phyloP scores from a whole-genome alignment of 2,329 filamentous ascomycete genomes.

The Coniochaeta prunicola region DNA sequence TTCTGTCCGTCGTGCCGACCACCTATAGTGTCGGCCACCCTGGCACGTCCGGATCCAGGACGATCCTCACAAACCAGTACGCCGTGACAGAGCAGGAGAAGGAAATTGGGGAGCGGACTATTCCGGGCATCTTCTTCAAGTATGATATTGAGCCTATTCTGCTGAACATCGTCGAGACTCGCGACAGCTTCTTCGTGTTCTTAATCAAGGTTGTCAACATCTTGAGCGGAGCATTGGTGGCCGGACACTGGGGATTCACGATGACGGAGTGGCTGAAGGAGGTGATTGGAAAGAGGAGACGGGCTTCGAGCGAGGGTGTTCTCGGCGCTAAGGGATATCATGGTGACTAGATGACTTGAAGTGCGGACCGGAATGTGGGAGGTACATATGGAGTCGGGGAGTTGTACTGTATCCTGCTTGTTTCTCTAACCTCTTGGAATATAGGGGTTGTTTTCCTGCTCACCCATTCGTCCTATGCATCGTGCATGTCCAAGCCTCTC shows the following conservation, averaged over 20 bases:
- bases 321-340: conserved; percentile 36
- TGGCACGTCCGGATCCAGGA: conserved; percentile 34
- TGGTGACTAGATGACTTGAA: conserved; percentile 3
- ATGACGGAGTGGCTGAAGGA: conserved; percentile 67
- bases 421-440: not conserved
- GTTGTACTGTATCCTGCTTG: not conserved
- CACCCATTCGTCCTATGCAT: not conserved
- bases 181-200: conserved; percentile 67
- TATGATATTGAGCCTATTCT: conserved; percentile 97
- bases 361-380: not conserved
- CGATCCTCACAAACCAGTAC: conserved; percentile 93
- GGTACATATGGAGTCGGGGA: not conserved
- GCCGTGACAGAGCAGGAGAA: conserved; percentile 86
- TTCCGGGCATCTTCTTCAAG: conserved; percentile 95
- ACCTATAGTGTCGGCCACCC: conserved; percentile 65
- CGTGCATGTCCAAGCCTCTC: no score
- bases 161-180: conserved; percentile 75
- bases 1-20: conserved; percentile 89
- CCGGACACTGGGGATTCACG: conserved; percentile 88
- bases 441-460: not conserved
- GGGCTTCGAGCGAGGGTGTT: conserved; percentile 39
- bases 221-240: conserved; percentile 81
- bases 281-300: conserved; percentile 42
- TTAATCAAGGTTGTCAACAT: conserved; percentile 84
- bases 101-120: conserved; percentile 57